These are phyloP conservation scores for Aspergillus novofumigatus DNA, from an alignment of 2,329 filamentous ascomycete species.

Conservation along the genomic window DNA sequence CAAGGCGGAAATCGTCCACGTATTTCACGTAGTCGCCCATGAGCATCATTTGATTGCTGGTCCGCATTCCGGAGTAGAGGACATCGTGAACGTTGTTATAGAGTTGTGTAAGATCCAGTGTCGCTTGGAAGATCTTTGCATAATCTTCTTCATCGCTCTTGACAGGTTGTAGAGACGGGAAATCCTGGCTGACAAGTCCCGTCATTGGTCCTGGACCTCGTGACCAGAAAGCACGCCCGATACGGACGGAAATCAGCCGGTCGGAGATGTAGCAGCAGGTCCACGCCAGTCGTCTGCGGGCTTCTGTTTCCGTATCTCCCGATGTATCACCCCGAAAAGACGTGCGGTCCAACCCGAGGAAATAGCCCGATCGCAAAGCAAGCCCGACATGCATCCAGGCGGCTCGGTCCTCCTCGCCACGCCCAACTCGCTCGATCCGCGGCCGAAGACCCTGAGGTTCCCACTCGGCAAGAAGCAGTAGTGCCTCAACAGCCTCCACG, in stretches of 20 bases:
- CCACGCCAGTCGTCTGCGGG: constrained; percentile 65
- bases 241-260: constrained; percentile 64
- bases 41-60: constrained; percentile 65
- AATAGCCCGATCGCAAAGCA: constrained; percentile 66
- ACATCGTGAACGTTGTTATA: constrained; percentile 73
- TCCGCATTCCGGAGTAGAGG: constrained; percentile 66
- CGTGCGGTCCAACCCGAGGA: constrained; percentile 65
- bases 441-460: constrained; percentile 62
- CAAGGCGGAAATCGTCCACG: constrained; percentile 67
- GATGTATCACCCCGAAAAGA: constrained; percentile 60
- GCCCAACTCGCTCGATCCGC: constrained; percentile 59
- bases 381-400: constrained; percentile 75
- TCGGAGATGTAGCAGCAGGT: constrained; percentile 65
- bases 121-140: constrained; percentile 66
- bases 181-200: constrained; percentile 61
- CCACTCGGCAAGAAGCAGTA: constrained; percentile 69
- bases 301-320: constrained; percentile 56
- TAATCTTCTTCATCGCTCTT: constrained; percentile 61
- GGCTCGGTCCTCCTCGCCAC: constrained; percentile 69
- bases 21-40: constrained; percentile 71
- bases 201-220: constrained; percentile 65
- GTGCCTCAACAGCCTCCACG: constrained; percentile 66
- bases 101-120: constrained; percentile 65
- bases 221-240: constrained; percentile 71
- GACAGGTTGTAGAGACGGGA: constrained; percentile 60